Base-by-base conservation (phyloP, 371 early-diverging fungal genomes). In the Synchytrium microbalum region DNA sequence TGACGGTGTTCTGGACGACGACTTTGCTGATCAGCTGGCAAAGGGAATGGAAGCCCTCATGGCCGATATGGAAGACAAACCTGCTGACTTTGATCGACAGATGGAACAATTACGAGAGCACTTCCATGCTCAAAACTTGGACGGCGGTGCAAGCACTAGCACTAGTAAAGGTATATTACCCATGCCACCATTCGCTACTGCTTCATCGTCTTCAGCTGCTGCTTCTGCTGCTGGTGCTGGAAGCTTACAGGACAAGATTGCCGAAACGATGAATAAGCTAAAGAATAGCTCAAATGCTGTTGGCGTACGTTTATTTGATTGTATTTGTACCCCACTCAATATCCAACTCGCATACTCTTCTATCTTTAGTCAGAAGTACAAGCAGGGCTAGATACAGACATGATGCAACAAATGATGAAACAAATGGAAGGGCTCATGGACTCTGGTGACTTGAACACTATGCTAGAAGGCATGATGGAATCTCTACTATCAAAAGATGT, bases 401-500 rank as follows among this genome's bases (percentile, higher is more conserved):
- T 89, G 61, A 84, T 92, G 86, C 87, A 87, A 19, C 87, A 92
- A 65, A 83, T 93, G 80, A 88, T 95, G 89, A 86, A 83, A 63
- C 92, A 93, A 67, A 85, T 95, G 79, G 96, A 93, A 70, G 77
- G 77, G 0, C 65, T 92, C 70, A 84, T 90, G 65, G 88, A 89
- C 33, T 82, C 79, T 60, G 77, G 69, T 0, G 91, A 91, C 59
- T 90, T 94, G 73, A 90, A 92, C 70, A 80, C 86, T 32, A 83
- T 92, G 63, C 84, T 95, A 19, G 91, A 90, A 65, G 86, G 86
- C 25, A 87, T 95, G 80, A 89, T 96, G 86, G 86, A 88, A 58
- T 86, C 91, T 71, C 74, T 96, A 33, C 88, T 93, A 88, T 86
- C 89, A 58, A 92, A 91, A 69, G 95, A 95, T 54, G 71, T 95